Percentiles rank a stretch among this genome's conserved stretches.
Evolutionary conservation across 768 basidiomycete genomes (phyloP).

Genomic region (Amanita pseudoporphyria): DNA sequence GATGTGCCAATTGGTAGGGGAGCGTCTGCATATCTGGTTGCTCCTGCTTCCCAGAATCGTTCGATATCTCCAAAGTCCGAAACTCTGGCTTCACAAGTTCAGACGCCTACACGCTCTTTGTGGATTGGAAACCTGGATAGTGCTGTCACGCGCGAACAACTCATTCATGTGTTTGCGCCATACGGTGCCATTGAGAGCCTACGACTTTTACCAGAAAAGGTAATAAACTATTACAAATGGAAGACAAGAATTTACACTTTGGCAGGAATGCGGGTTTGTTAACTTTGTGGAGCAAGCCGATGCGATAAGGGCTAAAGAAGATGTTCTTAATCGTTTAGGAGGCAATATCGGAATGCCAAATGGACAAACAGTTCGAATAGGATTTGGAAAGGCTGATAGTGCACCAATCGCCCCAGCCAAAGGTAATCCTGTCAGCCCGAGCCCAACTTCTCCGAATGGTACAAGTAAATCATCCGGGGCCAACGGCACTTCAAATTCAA

Average conservation of each 20-base stretch:
- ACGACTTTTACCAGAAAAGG: conserved; percentile 94
- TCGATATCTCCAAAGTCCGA: conserved; percentile 82
- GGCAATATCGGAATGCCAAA: conserved; percentile 93
- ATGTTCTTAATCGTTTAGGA: conserved; percentile 90
- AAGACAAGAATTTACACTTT: conserved; percentile 3
- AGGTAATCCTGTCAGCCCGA: conserved; percentile 54
- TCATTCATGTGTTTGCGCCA: conserved; percentile 90
- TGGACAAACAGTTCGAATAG: conserved; percentile 93
- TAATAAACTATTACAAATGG: conserved; percentile 20
- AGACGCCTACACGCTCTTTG: conserved; percentile 90
- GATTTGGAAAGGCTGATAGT: conserved; percentile 96
- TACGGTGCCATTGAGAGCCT: conserved; percentile 97
- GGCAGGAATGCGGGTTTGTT: conserved; percentile 95
- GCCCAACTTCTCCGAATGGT: conserved; percentile 52
- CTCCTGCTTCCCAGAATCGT: conserved; percentile 59
- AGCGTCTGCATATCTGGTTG: conserved; percentile 55
- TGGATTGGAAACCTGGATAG: conserved; percentile 99
- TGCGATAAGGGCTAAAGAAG: conserved; percentile 96
- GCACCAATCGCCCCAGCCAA: conserved; percentile 88
- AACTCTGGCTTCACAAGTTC: conserved; percentile 60
- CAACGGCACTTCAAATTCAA: conserved; percentile 49
- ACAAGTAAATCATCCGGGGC: conserved; percentile 36
- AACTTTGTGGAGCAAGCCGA: conserved; percentile 95
- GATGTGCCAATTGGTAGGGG: conserved; percentile 45
- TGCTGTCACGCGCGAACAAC: conserved; percentile 87